These are phyloP conservation scores for Ophiognomonia clavigignenti-juglandacearum DNA, from an alignment of 2,329 filamentous ascomycete species.

Conservation along the genomic window DNA sequence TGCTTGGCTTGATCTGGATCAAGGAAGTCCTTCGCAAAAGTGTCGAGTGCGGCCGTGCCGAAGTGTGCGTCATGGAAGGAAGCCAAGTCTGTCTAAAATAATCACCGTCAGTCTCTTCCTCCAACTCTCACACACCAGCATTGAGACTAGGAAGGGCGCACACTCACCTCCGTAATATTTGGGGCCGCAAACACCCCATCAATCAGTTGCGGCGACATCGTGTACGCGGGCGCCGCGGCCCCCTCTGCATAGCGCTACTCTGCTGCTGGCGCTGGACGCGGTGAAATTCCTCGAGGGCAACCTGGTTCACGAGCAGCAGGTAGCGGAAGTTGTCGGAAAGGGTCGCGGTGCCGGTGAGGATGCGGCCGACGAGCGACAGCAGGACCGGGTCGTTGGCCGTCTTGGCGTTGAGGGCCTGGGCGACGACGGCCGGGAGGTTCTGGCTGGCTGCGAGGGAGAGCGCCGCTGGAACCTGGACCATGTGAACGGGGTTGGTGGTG, in stretches of 20 bases:
- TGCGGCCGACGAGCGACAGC: background rate
- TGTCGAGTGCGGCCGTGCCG: slow-evolving; percentile 36
- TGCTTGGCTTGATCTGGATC: slow-evolving; percentile 22
- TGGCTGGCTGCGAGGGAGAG: background rate
- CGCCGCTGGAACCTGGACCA: no score
- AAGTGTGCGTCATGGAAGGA: slow-evolving; percentile 60
- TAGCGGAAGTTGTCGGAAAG: background rate
- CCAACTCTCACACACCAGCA: no score
- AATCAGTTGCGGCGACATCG: slow-evolving; percentile 14
- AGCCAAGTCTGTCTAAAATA: slow-evolving; percentile 50
- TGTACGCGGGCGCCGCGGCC: background rate
- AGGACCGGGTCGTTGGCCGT: background rate
- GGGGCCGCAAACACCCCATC: slow-evolving; percentile 20
- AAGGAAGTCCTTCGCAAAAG: slow-evolving; percentile 43
- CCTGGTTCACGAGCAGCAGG: slow-evolving; percentile 1
- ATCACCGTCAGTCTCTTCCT: background rate
- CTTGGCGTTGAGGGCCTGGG: background rate
- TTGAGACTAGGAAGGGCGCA: background rate
- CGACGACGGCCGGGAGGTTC: background rate
- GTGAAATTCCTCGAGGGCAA: slow-evolving; percentile 1
- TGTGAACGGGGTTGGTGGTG: no score
- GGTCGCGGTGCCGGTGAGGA: background rate
- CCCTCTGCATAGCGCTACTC: background rate
- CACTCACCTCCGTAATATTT: slow-evolving; percentile 32
- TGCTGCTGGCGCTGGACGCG: background rate